phyloP scores from a whole-genome alignment of 768 basidiomycete species.

The Lentinula raphanica region DNA sequence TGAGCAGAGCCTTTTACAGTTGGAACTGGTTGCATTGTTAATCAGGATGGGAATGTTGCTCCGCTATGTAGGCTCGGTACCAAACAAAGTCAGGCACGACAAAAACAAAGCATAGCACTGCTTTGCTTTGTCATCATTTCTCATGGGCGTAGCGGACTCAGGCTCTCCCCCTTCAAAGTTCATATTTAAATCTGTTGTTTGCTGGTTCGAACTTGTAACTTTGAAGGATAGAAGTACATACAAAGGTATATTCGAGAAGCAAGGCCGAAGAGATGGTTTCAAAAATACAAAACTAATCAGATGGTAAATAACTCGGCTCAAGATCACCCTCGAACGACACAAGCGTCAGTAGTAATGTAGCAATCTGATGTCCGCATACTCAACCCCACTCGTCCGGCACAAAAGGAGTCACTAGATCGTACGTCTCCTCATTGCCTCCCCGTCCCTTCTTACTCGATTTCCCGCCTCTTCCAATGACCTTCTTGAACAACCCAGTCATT shows the following conservation, averaged over 20 bases:
- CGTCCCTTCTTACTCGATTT: constrained; percentile 40
- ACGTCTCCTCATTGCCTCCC: constrained; percentile 71
- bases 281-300: too few species aligned
- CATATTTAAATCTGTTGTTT: neutral
- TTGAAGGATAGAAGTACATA: too few species aligned
- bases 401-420: constrained; percentile 80
- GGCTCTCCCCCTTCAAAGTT: too few species aligned
- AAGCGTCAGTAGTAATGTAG: too few species aligned
- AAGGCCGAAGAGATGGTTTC: too few species aligned
- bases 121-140: neutral
- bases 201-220: neutral
- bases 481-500: constrained; percentile 52
- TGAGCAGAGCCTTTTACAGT: neutral
- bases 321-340: too few species aligned
- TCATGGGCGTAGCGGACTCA: too few species aligned
- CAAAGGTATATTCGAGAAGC: too few species aligned
- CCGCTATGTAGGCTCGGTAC: too few species aligned
- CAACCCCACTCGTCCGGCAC: constrained; percentile 71
- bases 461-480: constrained; percentile 49
- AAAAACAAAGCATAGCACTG: neutral
- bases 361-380: too few species aligned
- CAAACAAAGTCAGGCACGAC: neutral
- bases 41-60: too few species aligned
- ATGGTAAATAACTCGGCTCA: too few species aligned
- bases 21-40: neutral